A percentile compares a stretch with the other conserved stretches of the same genome.
phyloP scores from a whole-genome alignment of 495 filamentous ascomycete genomes.

The Sabuloglossum arenarium region DNA sequence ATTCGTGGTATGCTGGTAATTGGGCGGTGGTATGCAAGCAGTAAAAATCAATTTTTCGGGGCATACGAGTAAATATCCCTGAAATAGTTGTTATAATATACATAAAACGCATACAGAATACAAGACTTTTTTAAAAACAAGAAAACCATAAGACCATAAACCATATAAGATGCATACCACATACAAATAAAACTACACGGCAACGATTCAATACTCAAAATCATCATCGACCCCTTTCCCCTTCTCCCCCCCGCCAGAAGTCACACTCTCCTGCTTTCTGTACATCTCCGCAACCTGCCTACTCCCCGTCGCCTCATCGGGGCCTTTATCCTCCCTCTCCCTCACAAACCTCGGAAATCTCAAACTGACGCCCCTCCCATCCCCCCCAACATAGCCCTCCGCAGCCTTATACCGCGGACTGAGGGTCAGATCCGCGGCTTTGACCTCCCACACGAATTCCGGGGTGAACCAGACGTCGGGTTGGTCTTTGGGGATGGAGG shows the following conservation, averaged over 20 bases:
- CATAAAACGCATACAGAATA: no score
- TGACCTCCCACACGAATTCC: constrained; percentile 88
- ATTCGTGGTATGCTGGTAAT: no score
- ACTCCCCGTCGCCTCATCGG: constrained; percentile 69
- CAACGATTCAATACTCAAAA: constrained; percentile 94
- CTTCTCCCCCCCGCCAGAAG: constrained; percentile 39
- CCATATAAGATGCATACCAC: no score
- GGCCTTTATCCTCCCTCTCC: constrained; percentile 79
- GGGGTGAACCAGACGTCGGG: constrained; percentile 98
- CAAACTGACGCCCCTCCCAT: constrained; percentile 68
- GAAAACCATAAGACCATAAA: no score
- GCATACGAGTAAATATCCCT: no score
- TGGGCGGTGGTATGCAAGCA: no score
- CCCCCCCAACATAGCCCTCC: constrained; percentile 36
- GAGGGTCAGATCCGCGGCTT: constrained; percentile 83
- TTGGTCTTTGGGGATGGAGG: constrained; percentile 64
- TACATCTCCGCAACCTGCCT: constrained; percentile 92
- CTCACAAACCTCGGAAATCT: constrained; percentile 87
- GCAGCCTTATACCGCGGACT: constrained; percentile 82
- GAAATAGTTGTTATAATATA: no score
- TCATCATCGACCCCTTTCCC: constrained; percentile 43
- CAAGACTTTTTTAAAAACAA: no score
- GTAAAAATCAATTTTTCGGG: no score
- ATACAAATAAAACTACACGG: no score
- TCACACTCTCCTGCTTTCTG: constrained; percentile 72